Evolutionary conservation across 2,329 filamentous ascomycete genomes (phyloP).

Genomic region (Rosellinia necatrix): DNA sequence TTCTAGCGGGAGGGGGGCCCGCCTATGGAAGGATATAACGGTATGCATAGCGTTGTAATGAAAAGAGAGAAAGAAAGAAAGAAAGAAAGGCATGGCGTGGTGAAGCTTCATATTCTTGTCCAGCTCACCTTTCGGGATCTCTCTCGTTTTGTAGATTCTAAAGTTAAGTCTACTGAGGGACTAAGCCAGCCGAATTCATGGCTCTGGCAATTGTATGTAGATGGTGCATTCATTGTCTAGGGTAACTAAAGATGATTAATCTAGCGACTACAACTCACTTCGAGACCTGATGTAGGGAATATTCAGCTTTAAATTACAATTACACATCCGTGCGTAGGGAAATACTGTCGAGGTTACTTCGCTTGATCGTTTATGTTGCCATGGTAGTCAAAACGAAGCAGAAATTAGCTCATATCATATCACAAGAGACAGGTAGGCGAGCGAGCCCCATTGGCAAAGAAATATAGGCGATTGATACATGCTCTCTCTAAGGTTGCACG

Average conservation of each 20-base stretch:
- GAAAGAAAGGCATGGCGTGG: too few relatives aligned
- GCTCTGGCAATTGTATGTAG: background rate
- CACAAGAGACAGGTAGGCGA: background rate
- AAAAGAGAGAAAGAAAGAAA: too few relatives aligned
- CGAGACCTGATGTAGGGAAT: too few relatives aligned
- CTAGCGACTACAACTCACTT: background rate
- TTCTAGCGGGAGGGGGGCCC: too few relatives aligned
- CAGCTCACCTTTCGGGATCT: background rate
- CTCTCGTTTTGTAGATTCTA: background rate
- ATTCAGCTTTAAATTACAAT: background rate
- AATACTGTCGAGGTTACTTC: background rate
- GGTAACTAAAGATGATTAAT: too few relatives aligned
- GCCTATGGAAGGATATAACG: too few relatives aligned
- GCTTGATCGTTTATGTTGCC: background rate
- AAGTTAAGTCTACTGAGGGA: background rate
- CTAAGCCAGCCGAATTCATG: background rate
- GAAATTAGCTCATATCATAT: background rate
- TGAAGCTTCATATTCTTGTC: too few relatives aligned
- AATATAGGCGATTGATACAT: slow-evolving; percentile 20
- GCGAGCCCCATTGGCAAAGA: slow-evolving; percentile 11
- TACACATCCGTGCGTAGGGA: background rate
- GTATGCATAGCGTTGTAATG: too few relatives aligned
- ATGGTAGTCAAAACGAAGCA: background rate
- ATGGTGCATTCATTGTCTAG: background rate
- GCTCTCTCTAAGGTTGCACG: slow-evolving; percentile 20